Base-by-base conservation (phyloP, 495 filamentous ascomycete species). In the Symbiotaphrina buchneri region DNA sequence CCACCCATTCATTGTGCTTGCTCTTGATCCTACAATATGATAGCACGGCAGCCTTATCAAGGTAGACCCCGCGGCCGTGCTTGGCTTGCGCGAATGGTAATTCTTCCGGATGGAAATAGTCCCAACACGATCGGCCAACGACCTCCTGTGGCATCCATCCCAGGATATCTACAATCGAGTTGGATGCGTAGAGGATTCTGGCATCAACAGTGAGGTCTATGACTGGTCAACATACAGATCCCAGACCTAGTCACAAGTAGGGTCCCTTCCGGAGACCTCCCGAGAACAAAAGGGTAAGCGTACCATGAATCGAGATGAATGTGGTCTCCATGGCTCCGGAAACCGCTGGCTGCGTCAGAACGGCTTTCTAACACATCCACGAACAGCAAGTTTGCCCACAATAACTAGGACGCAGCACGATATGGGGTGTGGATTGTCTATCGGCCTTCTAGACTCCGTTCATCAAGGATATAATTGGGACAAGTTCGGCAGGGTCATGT, bases 261-360 rank as follows among this genome's bases (percentile, higher is more conserved):
- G 23, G 41, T 38, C 41, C 65, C 73, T 55, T n/a, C n/a, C n/a
- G n/a, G n/a, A n/a, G n/a, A n/a, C n/a, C n/a, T n/a, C n/a, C n/a
- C n/a, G n/a, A n/a, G n/a, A n/a, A n/a, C n/a, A n/a, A n/a, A n/a
- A n/a, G 14, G 6, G 8, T 8, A 11, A 30, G 32, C 26, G 11
- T 51, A 71, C 82, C 80, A 52, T 90, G 81, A 40, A 90, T 90
- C 38, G 81, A 81, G 55, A 91, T 90, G 56, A 90, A 90, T 26
- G 81, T 91, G 39, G 75, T 78, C 53, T 87, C 81, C 80, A 87
- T 87, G n/a, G n/a, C n/a, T n/a, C n/a, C n/a, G n/a, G n/a, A n/a
- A n/a, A n/a, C n/a, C n/a, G n/a, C n/a, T n/a, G n/a, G n/a, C n/a
- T n/a, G n/a, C n/a, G n/a, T n/a, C n/a, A n/a, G n/a, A n/a, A n/a